Evolutionary conservation across 2,329 filamentous ascomycete species (phyloP).

Genomic region (Penicillium sp.): DNA sequence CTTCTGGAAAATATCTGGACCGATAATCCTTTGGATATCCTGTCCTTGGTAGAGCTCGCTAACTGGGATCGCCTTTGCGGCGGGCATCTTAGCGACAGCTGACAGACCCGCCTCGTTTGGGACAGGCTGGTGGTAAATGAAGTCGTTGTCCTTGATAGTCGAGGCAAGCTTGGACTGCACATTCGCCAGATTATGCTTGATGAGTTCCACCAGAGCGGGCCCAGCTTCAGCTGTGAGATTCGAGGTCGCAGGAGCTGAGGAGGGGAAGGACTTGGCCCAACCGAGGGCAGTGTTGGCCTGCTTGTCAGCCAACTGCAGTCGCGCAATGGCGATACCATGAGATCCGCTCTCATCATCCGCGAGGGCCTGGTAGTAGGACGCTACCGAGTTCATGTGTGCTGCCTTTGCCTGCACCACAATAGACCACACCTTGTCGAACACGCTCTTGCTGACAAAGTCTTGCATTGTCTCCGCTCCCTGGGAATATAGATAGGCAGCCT

Average conservation of each 20-base stretch:
- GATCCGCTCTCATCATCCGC: slow-evolving; percentile 86
- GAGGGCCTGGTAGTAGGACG: slow-evolving; percentile 90
- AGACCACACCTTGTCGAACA: slow-evolving; percentile 95
- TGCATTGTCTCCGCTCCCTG: slow-evolving; percentile 88
- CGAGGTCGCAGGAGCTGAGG: slow-evolving; percentile 72
- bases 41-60: slow-evolving; percentile 95
- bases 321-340: slow-evolving; percentile 79
- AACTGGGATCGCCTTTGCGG: slow-evolving; percentile 94
- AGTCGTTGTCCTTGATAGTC: slow-evolving; percentile 90
- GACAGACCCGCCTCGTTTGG: slow-evolving; percentile 80
- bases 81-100: slow-evolving; percentile 83
- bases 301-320: slow-evolving; percentile 76
- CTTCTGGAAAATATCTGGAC: slow-evolving; percentile 93
- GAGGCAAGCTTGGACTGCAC: slow-evolving; percentile 78
- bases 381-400: slow-evolving; percentile 76
- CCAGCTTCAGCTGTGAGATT: slow-evolving; percentile 82
- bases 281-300: slow-evolving; percentile 76
- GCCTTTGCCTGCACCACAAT: slow-evolving; percentile 71
- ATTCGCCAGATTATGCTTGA: slow-evolving; percentile 75
- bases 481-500: slow-evolving; percentile 81
- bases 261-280: slow-evolving; percentile 75
- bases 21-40: slow-evolving; percentile 95
- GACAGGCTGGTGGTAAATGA: slow-evolving; percentile 93
- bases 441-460: slow-evolving; percentile 83
- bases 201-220: slow-evolving; percentile 69